Conservation (phyloP, 345 rosid genomes). For the Salix viminalis region DNA sequence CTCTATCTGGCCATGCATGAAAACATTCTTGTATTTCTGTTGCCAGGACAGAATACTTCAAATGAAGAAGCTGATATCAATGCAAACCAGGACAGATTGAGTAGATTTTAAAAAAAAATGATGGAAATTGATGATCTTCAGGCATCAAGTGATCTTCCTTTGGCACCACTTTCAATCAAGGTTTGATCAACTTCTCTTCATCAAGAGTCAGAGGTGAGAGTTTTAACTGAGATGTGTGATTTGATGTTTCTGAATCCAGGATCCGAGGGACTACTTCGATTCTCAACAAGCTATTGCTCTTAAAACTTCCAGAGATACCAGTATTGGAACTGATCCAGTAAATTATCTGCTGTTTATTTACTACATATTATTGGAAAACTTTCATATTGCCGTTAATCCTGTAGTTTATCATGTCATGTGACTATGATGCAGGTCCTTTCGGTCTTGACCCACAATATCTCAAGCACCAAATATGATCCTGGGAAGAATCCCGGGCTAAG, state of each 20-base stretch:
- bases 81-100: constrained; percentile 40
- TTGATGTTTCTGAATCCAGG: constrained; percentile 42
- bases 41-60: constrained; percentile 30
- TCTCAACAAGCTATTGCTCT: constrained; percentile 78
- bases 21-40: constrained; percentile 12
- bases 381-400: constrained; percentile 9
- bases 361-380: not conserved
- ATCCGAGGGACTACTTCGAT: constrained; percentile 95
- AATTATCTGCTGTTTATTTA: not conserved
- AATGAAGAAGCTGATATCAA: constrained; percentile 44
- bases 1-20: not conserved
- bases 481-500: constrained; percentile 81
- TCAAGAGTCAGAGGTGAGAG: constrained; percentile 11
- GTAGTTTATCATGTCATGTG: constrained; percentile 1
- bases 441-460: constrained; percentile 68
- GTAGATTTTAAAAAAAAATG: constrained; percentile 47
- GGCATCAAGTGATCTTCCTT: constrained; percentile 49
- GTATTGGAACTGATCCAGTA: constrained; percentile 34
- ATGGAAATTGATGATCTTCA: constrained; percentile 85
- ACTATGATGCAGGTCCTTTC: constrained; percentile 61
- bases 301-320: constrained; percentile 43
- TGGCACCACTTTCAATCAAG: constrained; percentile 79
- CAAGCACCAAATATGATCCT: constrained; percentile 63
- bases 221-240: constrained; percentile 6
- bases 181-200: constrained; percentile 24